phyloP scores from a whole-genome alignment of 768 basidiomycete genomes.

The Cystofilobasidium capitatum region DNA sequence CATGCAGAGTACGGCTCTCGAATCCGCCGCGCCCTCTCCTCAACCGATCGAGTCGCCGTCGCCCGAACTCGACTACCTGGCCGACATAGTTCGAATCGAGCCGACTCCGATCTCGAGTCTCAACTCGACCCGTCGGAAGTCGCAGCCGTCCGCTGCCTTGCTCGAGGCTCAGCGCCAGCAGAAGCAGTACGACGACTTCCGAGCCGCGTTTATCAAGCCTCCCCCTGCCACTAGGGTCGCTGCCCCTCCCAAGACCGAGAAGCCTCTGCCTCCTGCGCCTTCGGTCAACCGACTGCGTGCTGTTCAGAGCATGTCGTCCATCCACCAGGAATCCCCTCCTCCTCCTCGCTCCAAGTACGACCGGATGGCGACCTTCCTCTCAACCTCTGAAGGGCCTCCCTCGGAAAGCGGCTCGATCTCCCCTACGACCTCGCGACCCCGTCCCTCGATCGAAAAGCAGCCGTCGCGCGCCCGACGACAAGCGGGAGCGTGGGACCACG shows the following conservation, averaged over 20 bases:
- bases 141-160: not conserved
- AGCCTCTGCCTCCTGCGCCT: not conserved
- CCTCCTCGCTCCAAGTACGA: not conserved
- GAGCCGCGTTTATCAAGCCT: not conserved
- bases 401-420: not conserved
- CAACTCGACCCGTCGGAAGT: not conserved
- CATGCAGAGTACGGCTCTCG: not conserved
- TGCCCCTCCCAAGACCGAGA: not conserved
- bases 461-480: not conserved
- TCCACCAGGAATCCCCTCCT: not conserved
- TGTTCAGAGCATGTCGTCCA: conserved; percentile 1
- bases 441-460: too few relatives aligned
- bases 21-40: not conserved
- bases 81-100: not conserved
- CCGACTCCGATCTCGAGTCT: not conserved
- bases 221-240: not conserved
- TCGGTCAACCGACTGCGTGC: not conserved
- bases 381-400: not conserved
- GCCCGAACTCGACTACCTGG: not conserved
- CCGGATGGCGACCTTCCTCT: not conserved
- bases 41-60: not conserved
- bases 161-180: not conserved
- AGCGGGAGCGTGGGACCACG: not conserved
- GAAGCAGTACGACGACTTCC: not conserved
- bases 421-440: not conserved